A percentile compares a stretch with the other conserved stretches of the same genome.
These are phyloP conservation scores for Arabis alpina DNA, from an alignment of 345 rosid species.

Conservation along the genomic window DNA sequence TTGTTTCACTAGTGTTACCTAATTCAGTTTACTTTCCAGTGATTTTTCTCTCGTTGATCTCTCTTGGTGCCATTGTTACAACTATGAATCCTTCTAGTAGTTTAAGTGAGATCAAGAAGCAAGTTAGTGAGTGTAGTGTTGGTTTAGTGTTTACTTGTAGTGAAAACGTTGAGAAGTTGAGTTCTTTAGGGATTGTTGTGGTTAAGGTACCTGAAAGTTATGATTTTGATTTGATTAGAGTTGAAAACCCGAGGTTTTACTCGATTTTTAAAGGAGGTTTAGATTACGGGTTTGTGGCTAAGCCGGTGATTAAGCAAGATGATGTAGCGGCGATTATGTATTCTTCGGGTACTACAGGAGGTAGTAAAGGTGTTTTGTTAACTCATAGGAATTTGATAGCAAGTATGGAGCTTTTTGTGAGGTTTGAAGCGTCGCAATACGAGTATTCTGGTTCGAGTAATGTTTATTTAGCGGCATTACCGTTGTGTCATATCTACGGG, in stretches of 20 bases:
- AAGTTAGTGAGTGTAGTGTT: constrained; percentile 47
- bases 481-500: constrained; percentile 87
- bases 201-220: constrained; percentile 59
- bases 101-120: constrained; percentile 56
- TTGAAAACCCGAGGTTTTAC: constrained; percentile 44
- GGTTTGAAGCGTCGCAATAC: constrained; percentile 80
- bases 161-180: constrained; percentile 47
- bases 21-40: constrained; percentile 71
- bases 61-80: constrained; percentile 66
- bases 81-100: constrained; percentile 69
- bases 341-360: constrained; percentile 88
- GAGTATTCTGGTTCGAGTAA: constrained; percentile 49
- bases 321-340: constrained; percentile 81
- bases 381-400: constrained; percentile 79
- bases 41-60: constrained; percentile 60
- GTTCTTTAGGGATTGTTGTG: constrained; percentile 44
- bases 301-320: constrained; percentile 62
- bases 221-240: constrained; percentile 28
- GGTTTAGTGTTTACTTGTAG: constrained; percentile 52
- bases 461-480: constrained; percentile 69
- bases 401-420: constrained; percentile 68
- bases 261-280: constrained; percentile 42
- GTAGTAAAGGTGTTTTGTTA: constrained; percentile 75
- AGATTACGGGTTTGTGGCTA: constrained; percentile 32
- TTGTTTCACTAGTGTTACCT: constrained; percentile 68